phyloP scores from a whole-genome alignment of 1,284 basidiomycete species.

The Bondarzewia mesenterica region DNA sequence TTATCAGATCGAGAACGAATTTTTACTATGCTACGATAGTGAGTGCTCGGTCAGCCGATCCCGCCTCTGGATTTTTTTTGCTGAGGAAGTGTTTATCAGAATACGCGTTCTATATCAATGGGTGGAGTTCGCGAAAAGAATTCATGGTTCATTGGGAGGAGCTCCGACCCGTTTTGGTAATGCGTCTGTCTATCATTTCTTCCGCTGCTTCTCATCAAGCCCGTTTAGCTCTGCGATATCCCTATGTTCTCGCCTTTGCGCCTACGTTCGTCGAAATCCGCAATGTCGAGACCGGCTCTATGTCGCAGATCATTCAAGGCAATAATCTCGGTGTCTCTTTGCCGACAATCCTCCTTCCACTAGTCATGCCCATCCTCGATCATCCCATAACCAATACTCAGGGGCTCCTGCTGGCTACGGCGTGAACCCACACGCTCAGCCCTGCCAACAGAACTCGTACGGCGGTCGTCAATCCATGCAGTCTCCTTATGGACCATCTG shows the following conservation, averaged over 20 bases:
- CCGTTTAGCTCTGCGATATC: constrained; percentile 82
- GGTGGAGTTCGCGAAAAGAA: constrained; percentile 82
- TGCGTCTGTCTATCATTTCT: constrained; percentile 18
- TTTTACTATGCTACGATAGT: constrained; percentile 97
- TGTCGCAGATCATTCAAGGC: constrained; percentile 95
- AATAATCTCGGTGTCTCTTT: constrained; percentile 86
- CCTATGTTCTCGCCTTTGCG: constrained; percentile 96
- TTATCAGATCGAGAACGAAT: constrained; percentile 95
- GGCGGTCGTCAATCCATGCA: constrained; percentile 24
- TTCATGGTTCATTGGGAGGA: constrained; percentile 98
- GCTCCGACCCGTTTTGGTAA: constrained; percentile 88
- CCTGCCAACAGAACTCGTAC: constrained; percentile 22
- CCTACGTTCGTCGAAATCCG: constrained; percentile 95
- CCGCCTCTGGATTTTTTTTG: background rate
- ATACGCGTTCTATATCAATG: constrained; percentile 98
- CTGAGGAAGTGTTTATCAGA: constrained; percentile 39
- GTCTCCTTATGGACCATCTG: constrained; percentile 30
- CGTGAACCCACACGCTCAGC: constrained; percentile 31
- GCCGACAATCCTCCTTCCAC: constrained; percentile 59
- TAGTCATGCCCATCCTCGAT: constrained; percentile 14
- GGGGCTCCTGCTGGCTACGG: constrained; percentile 16
- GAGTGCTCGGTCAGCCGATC: no score
- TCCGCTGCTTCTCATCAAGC: background rate
- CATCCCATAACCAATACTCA: constrained; percentile 25
- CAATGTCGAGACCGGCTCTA: constrained; percentile 86